A percentile compares a stretch with the other conserved stretches of the same genome.
Conservation (phyloP, 1,284 basidiomycete species). For the Boletus smithii region DNA sequence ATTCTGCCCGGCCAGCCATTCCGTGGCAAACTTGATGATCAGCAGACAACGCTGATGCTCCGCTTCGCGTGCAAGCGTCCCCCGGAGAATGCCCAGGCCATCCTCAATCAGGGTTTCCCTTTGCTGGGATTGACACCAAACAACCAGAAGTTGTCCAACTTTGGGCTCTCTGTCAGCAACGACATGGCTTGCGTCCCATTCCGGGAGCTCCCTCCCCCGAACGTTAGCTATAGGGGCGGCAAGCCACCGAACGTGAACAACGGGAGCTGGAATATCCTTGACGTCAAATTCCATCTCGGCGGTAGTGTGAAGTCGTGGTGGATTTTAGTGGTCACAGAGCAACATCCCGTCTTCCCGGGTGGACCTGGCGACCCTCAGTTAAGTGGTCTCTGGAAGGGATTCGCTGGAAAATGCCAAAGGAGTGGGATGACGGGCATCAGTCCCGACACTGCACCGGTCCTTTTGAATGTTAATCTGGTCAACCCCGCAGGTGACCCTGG, state of each 20-base stretch:
- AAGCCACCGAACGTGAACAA: constrained; percentile 42
- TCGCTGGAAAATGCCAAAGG: constrained; percentile 46
- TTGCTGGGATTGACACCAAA: constrained; percentile 47
- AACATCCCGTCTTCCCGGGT: constrained; percentile 32
- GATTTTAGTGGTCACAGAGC: constrained; percentile 56
- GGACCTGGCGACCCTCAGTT: constrained; percentile 44
- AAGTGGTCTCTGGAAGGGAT: constrained; percentile 43
- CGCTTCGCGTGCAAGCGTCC: constrained; percentile 59
- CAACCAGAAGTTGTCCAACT: constrained; percentile 40
- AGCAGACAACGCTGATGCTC: constrained; percentile 65
- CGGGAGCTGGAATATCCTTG: constrained; percentile 70
- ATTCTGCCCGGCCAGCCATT: constrained; percentile 56
- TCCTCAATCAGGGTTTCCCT: constrained; percentile 54
- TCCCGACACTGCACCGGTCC: constrained; percentile 30
- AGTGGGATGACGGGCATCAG: constrained; percentile 48
- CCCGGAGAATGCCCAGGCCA: constrained; percentile 51
- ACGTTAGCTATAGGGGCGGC: constrained; percentile 50
- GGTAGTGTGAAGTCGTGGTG: constrained; percentile 52
- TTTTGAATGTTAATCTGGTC: constrained; percentile 37
- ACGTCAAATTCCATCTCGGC: constrained; percentile 59
- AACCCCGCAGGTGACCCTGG: constrained; percentile 38
- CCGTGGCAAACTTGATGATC: constrained; percentile 48
- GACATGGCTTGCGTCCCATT: constrained; percentile 62
- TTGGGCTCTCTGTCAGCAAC: constrained; percentile 51
- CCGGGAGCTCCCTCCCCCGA: constrained; percentile 58